Evolutionary conservation across 176 grass and related monocot genomes (phyloP).

Genomic region (Melocanna baccifera): DNA sequence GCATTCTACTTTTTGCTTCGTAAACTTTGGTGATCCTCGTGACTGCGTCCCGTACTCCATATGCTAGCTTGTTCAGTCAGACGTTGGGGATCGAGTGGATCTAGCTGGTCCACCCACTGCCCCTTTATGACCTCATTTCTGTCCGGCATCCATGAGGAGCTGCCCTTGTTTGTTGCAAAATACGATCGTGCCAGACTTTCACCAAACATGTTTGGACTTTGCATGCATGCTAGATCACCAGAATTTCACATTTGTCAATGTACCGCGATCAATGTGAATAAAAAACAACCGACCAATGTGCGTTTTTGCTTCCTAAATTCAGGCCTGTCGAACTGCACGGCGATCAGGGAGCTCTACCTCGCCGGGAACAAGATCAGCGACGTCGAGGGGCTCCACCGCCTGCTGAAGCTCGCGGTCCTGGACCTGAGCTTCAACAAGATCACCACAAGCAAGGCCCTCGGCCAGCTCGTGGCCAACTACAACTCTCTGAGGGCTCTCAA

Average conservation of each 20-base stretch:
- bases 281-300: background rate
- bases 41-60: background rate
- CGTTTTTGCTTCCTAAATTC: background rate
- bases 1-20: background rate
- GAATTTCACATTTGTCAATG: background rate
- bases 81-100: background rate
- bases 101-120: slow-evolving; percentile 19
- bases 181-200: background rate
- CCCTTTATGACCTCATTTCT: background rate
- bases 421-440: slow-evolving; percentile 88
- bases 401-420: slow-evolving; percentile 73
- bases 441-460: slow-evolving; percentile 72
- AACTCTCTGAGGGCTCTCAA: slow-evolving; percentile 69
- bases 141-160: background rate
- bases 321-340: slow-evolving; percentile 74
- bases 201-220: background rate
- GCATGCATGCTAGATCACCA: background rate
- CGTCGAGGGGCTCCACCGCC: slow-evolving; percentile 82
- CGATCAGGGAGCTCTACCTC: slow-evolving; percentile 86
- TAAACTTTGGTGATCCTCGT: background rate
- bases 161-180: background rate
- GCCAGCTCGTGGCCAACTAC: slow-evolving; percentile 95
- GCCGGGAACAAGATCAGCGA: slow-evolving; percentile 93
- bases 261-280: background rate
- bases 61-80: background rate